Base-by-base conservation (phyloP, 139 green algal genomes). In the Coelastrella sp. region DNA sequence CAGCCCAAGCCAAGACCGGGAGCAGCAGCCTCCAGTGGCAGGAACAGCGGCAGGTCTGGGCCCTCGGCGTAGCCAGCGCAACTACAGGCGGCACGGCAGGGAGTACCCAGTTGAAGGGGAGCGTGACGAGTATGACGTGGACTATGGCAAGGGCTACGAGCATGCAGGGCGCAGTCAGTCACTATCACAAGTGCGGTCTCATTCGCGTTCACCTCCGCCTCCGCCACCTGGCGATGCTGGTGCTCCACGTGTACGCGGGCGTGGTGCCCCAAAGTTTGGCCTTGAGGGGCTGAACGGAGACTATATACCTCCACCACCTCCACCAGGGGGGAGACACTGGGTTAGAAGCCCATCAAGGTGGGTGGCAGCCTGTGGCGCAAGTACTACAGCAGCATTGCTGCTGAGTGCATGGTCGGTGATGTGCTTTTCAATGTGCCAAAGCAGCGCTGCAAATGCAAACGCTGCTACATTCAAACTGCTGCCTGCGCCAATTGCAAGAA, bases 211-310 rank as follows among this genome's bases (percentile, higher is more conserved):
- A 10, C 74, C 74, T 17, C 74, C 74, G 0, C n/a, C 74, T 17
- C 25, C 83, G 14, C 15, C 83, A 66, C 25, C 68, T 82, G 56
- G 68, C 68, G 11, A 0, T 63, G 85, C 9, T 59, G 85, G 58
- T 17, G 72, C 25, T 14, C 22, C 73, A 8, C 85, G 85, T 14
- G 85, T 89, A n/a, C 72, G 85, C 5, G 85, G 85, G 72, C 72
- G 85, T 59, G 85, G 85, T 19, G 85, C 85, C 4, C 85, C 85
- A 7, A 72, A 24, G 24, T 89, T 84, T 83, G 85, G 85, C 22
- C 8, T 83, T n/a, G 85, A 89, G 8, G 70, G 56, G 6, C 65
- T 0, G 24, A 6, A 56, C 4, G 49, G 15, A 6, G 35, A 63
- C 11, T 24, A 83, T 10, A 7, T 83, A 6, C 74, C 74, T 15